Conservation (phyloP, 2,329 filamentous ascomycete species). For the Ophiostoma ulmi region DNA sequence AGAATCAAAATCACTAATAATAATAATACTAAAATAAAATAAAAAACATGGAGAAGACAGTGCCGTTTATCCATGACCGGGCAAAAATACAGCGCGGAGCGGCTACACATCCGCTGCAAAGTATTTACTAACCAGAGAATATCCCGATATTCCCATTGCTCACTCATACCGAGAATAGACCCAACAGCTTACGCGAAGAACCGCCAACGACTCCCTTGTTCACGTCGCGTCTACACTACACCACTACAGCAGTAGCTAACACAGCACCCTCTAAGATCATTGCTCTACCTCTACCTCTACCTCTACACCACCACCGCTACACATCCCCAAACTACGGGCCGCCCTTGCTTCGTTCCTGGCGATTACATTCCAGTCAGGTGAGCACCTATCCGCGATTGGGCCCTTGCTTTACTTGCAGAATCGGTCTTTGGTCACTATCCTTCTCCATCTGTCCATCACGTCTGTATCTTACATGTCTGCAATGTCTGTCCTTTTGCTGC, state of each 20-base stretch:
- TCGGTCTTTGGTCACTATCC: not conserved
- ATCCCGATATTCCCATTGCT: not conserved
- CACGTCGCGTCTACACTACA: slow-evolving; percentile 2
- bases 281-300: not conserved
- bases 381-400: not conserved
- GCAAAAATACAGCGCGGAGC: not conserved
- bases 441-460: not conserved
- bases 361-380: slow-evolving; percentile 5
- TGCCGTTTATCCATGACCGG: not conserved
- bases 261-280: no score
- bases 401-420: slow-evolving; percentile 10
- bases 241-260: not conserved
- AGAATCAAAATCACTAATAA: not conserved
- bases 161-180: not conserved
- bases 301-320: not conserved
- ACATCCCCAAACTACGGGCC: not conserved
- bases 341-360: slow-evolving; percentile 12
- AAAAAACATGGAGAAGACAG: not conserved
- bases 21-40: not conserved
- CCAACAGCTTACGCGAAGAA: slow-evolving; percentile 9
- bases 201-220: slow-evolving; percentile 8
- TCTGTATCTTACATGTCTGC: not conserved
- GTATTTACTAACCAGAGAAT: not conserved
- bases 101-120: not conserved
- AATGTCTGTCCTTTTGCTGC: slow-evolving; percentile 3